These are phyloP conservation scores for Agrocybe praecox DNA, from an alignment of 768 basidiomycete species.

Conservation along the genomic window DNA sequence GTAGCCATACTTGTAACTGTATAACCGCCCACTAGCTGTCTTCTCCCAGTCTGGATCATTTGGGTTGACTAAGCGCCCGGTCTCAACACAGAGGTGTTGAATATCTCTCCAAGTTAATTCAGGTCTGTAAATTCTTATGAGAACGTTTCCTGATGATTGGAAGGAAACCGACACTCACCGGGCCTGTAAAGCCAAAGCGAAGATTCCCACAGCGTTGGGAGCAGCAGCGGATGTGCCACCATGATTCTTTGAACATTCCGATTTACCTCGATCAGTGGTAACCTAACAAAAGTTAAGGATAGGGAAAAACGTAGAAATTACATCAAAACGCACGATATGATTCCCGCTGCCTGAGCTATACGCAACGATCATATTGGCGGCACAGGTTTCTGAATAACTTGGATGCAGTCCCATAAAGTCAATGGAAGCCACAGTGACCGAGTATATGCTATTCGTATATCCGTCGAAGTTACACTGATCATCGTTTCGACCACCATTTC, in stretches of 20 bases:
- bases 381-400: slow-evolving; percentile 93
- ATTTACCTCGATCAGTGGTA: slow-evolving; percentile 85
- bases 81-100: slow-evolving; percentile 83
- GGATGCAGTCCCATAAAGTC: slow-evolving; percentile 94
- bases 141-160: not conserved
- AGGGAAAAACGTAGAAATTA: not conserved
- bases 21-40: slow-evolving; percentile 65
- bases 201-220: slow-evolving; percentile 91
- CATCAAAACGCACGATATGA: slow-evolving; percentile 71
- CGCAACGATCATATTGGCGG: slow-evolving; percentile 94
- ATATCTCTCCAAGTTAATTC: slow-evolving; percentile 98
- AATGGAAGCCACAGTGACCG: slow-evolving; percentile 89
- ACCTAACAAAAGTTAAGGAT: slow-evolving; percentile 48
- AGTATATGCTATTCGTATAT: slow-evolving; percentile 97
- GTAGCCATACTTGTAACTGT: slow-evolving; percentile 93
- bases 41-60: slow-evolving; percentile 93
- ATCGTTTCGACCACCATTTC: slow-evolving; percentile 88
- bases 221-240: slow-evolving; percentile 98
- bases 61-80: slow-evolving; percentile 76
- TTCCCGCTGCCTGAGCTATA: slow-evolving; percentile 94
- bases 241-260: slow-evolving; percentile 77
- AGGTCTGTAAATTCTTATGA: slow-evolving; percentile 52
- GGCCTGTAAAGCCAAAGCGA: slow-evolving; percentile 85
- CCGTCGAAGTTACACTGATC: slow-evolving; percentile 99
- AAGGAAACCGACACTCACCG: slow-evolving; percentile 48